Base-by-base conservation (phyloP, 768 basidiomycete genomes). In the Kondoa subrosea region DNA sequence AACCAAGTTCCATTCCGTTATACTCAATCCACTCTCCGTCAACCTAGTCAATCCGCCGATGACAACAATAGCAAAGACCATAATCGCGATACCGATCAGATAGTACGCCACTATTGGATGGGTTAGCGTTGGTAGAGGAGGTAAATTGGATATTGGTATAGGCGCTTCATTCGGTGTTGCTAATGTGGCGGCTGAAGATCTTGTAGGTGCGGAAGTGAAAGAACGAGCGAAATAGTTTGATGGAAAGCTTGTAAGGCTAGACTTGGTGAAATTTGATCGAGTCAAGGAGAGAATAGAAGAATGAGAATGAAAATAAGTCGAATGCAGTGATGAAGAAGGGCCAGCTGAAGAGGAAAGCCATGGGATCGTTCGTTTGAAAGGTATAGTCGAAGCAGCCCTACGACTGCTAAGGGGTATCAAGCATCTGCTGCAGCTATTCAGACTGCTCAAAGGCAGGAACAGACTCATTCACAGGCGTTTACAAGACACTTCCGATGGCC, bases 1-100 rank as follows among this genome's bases (percentile, higher is more conserved):
- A 66, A 97, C 84, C 15, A 93, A 91, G 64, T 83, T 82, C 95
- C 95, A 99, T 81, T 99, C 95, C 27, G 91, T 95, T 76, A 99
- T 99, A 76, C 90, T 92, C 69, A 99, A 80, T 16, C 95, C 95
- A 17, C 91, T 93, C 78, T 99, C 95, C 1, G 95, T 99, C 68
- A 99, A 83, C 57, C 95, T 87, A 1, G 95, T 99, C 68, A 99
- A 83, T 8, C 93, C 95, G 31, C 95, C 95, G 2, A 99, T 88
- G 65, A 97, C 86, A 73, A 97, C 85, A 75, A 99, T 89, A 25
- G 85, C 86, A 71, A 97, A 87, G 27, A 93, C 90, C 33, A 99
- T 80, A 2, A 83, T 84, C 0, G 91, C 87, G 17, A 90, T 92
- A 64, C 82, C 76, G 74, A 92, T 81, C 21, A 99, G 83, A 91